Base-by-base conservation (phyloP, 768 basidiomycete species). In the Galerina marginata region DNA sequence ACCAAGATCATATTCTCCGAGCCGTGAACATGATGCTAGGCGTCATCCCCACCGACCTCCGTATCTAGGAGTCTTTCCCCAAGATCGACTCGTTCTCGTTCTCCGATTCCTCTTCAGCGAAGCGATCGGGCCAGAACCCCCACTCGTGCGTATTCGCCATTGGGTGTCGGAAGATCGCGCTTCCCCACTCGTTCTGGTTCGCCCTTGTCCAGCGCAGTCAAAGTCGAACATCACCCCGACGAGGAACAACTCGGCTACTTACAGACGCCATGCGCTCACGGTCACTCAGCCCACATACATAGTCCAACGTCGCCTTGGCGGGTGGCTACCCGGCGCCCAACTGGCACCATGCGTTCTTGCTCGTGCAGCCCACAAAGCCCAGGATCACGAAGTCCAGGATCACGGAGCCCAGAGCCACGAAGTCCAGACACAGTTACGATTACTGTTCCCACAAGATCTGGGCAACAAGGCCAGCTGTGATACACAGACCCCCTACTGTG, bases 401-500 rank as follows among this genome's bases (percentile, higher is more conserved):
- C 20, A 20, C 20, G 20, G 20, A 20, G 20, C 20, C 20, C 20
- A 20, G 20, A 20, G 20, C 20, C 20, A n/a, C 40, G 33, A 40
- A 44, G 33, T 51, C 55, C 61, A 6, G 54, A 53, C 1, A 54
- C 59, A 9, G 47, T 63, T 9, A 59, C 54, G 3, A 44, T 66
- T 12, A 60, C 60, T 9, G 65, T 66, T 36, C 65, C 65, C 5
- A 55, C 59, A 38, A 50, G 52, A 9, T 56, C 43, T 7, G 59
- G 38, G 10, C 33, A 14, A 39, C 12, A 16, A 16, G 43, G n/a
- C 61, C 38, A 37, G 48, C 20, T 49, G 54, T 39, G 3, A 20
- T 63, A 12, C 64, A 51, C 23, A 64, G 71, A 36, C 66, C 71
- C 12, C 72, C 72, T 10, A 73, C 72, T 6, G 59, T 67, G 14